Base-by-base conservation (phyloP, 805 yeast genomes). In the Metschnikowia dekortorum region DNA sequence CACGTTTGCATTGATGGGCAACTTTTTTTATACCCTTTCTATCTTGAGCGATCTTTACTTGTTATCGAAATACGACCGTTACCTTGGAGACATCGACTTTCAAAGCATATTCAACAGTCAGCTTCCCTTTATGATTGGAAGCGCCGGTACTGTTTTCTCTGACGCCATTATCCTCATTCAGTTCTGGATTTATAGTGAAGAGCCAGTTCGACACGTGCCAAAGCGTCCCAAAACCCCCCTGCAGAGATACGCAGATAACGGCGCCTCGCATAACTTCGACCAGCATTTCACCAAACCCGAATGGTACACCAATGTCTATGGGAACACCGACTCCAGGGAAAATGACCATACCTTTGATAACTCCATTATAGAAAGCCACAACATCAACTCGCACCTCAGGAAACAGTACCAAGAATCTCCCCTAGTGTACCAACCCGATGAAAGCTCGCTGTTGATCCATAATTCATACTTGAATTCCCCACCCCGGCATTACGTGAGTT, bases 1-100 rank as follows among this genome's bases (percentile, higher is more conserved):
- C 47, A 14, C 70, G 2, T 64, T 69, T 52, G 73, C 74, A 22
- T 60, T 71, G 64, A 36, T 65, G 16, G 75, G 75, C 2, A 71
- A 70, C 53, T 43, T 58, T 6, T 65, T 70, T 47, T 71, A 72
- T 54, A 62, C 69, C 31, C 52, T 66, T 6, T 70, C 74, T 6
- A 61, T 71, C 9, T 48, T 59, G n/a, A 45, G 61, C 14, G 73
- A 70, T 45, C 60, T 70, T 44, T 64, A 55, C 41, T 49, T 69
- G n/a, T 45, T 66, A 29, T 51, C 55, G 8, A 43, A 54, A 31
- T 50, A 51, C 30, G 56, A 54, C 22, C 59, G 53, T 29, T 43
- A 44, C 14, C 50, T 54, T 33, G 58, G 53, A 7, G 49, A 50
- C 13, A 51, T 45, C 3, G 50, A 47, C 22, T 60, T 54, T 47